Percentiles rank a stretch among this genome's conserved stretches.
These are phyloP conservation scores for Podospora bellae-mahoneyi DNA, from an alignment of 495 filamentous ascomycete species.

Conservation along the genomic window DNA sequence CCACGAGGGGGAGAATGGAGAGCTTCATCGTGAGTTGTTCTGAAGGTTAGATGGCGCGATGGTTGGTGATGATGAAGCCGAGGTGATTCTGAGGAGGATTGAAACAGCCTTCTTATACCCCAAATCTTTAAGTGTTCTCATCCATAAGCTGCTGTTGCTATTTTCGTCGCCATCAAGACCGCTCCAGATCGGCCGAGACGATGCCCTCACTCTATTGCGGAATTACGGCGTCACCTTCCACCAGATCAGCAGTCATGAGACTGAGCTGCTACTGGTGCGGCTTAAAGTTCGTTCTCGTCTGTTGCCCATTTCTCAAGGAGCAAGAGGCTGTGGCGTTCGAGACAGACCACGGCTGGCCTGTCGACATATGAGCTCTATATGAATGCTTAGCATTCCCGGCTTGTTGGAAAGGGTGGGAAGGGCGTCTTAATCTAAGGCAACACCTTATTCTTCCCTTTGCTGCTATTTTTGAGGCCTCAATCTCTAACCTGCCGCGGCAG, in stretches of 20 bases:
- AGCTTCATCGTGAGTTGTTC: slow-evolving; percentile 17
- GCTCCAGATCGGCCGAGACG: slow-evolving; percentile 1
- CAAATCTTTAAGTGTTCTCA: not conserved
- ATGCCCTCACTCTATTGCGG: slow-evolving; percentile 6
- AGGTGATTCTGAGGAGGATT: not conserved
- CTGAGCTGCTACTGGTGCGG: not conserved
- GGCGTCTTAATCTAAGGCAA: slow-evolving; percentile 3
- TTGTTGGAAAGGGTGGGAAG: not conserved
- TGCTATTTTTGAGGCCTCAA: slow-evolving; percentile 7
- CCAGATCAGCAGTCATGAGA: not conserved
- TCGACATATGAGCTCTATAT: not conserved
- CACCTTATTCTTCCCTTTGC: not conserved
- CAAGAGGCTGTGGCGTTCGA: not conserved
- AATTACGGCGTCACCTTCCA: not conserved
- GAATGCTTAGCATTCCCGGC: not conserved
- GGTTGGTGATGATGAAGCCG: not conserved
- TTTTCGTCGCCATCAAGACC: slow-evolving; percentile 1
- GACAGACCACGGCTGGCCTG: not conserved
- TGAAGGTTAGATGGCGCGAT: not conserved
- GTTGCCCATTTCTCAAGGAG: not conserved
- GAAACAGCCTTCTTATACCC: not conserved
- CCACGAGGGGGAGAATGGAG: slow-evolving; percentile 16
- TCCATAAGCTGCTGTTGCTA: not conserved
- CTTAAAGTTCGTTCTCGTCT: not conserved
- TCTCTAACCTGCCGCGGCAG: not conserved